Conservation (phyloP, 2,329 filamentous ascomycete species). For the Macrophomina tecta region DNA sequence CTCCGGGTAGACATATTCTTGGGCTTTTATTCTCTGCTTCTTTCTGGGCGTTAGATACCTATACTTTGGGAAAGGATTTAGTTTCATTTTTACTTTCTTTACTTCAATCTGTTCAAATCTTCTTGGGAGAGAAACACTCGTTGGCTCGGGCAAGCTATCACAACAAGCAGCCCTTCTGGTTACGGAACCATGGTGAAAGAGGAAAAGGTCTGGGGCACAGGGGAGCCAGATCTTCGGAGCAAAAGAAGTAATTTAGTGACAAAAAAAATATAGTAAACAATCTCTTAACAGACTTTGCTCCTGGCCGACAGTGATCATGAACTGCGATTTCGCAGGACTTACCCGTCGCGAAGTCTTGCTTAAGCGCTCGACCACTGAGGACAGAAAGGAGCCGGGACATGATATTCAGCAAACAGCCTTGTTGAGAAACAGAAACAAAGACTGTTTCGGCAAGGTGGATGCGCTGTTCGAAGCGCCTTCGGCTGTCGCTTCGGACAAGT, state of each 20-base stretch:
- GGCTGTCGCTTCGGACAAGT: neutral
- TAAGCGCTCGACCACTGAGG: neutral
- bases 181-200: neutral
- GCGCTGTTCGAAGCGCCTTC: slow-evolving; percentile 1
- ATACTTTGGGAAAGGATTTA: neutral
- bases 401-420: neutral
- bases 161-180: neutral
- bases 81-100: neutral
- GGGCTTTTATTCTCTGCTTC: slow-evolving; percentile 4
- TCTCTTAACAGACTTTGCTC: neutral
- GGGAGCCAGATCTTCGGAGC: neutral
- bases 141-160: slow-evolving; percentile 3
- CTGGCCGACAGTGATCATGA: neutral
- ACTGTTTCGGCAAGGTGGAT: neutral
- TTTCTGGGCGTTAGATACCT: slow-evolving; percentile 18
- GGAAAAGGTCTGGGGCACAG: neutral
- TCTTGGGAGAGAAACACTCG: neutral
- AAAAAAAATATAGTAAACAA: slow-evolving; percentile 17
- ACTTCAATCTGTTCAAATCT: neutral
- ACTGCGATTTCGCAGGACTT: neutral
- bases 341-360: neutral
- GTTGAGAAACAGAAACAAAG: neutral
- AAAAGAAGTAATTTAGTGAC: slow-evolving; percentile 11
- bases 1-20: neutral
- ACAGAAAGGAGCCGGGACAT: neutral